A percentile compares a stretch with the other conserved stretches of the same genome.
These are phyloP conservation scores for Ophiosphaerella herpotricha DNA, from an alignment of 2,329 filamentous ascomycete genomes.

Conservation along the genomic window DNA sequence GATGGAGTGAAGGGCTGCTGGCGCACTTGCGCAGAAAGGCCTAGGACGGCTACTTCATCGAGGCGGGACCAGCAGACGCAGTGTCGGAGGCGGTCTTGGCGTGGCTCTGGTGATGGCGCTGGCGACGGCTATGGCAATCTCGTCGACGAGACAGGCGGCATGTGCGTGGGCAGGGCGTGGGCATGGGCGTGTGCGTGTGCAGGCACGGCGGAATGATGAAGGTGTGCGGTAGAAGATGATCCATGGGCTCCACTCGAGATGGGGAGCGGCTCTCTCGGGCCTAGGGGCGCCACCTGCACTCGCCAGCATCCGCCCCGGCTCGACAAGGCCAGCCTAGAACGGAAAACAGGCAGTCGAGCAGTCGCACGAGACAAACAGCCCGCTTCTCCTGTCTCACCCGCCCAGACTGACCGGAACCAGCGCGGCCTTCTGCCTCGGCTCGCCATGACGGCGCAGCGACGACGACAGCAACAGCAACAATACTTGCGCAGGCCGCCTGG, in stretches of 20 bases:
- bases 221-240: background rate
- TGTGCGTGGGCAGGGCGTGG: no score
- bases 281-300: slow-evolving; percentile 19
- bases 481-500: no score
- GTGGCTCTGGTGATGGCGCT: slow-evolving; percentile 21
- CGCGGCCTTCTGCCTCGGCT: background rate
- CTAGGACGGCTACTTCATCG: slow-evolving; percentile 48
- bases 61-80: slow-evolving; percentile 21
- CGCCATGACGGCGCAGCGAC: no score
- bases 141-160: no score
- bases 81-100: slow-evolving; percentile 11
- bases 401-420: slow-evolving; percentile 6
- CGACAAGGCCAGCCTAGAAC: slow-evolving; percentile 13
- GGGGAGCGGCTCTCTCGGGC: slow-evolving; percentile 12
- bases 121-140: background rate
- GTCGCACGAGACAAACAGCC: slow-evolving; percentile 5
- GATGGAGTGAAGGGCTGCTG: slow-evolving; percentile 29
- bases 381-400: slow-evolving; percentile 9
- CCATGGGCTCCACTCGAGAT: slow-evolving; percentile 21
- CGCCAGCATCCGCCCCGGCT: slow-evolving; percentile 1
- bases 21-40: slow-evolving; percentile 39
- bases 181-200: no score
- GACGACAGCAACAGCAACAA: no score
- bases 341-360: background rate
- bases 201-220: no score